These are phyloP conservation scores for Xylaria digitata DNA, from an alignment of 2,329 filamentous ascomycete species.

Conservation along the genomic window DNA sequence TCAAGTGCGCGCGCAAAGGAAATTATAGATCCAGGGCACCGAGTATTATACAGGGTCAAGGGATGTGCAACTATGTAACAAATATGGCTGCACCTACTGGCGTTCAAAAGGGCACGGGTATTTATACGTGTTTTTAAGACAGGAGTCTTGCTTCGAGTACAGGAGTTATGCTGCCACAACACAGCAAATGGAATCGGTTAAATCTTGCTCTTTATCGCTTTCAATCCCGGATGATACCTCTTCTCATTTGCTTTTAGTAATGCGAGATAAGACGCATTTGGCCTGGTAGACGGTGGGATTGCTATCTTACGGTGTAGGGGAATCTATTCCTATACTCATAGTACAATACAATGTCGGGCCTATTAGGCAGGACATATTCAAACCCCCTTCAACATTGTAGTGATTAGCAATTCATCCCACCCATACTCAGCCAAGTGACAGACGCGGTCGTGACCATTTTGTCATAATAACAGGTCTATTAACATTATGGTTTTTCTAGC, in stretches of 20 bases:
- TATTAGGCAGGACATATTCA: conserved; percentile 7
- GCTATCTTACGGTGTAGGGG: conserved; percentile 4
- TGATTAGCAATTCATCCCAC: not conserved
- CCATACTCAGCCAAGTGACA: not conserved
- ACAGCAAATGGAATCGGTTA: conserved; percentile 12
- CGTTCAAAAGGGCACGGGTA: conserved; percentile 25
- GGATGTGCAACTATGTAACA: conserved; percentile 3
- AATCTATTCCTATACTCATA: conserved; percentile 11
- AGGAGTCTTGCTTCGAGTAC: conserved; percentile 11
- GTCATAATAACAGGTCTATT: not conserved
- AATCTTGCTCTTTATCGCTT: conserved; percentile 27
- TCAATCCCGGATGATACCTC: conserved; percentile 39
- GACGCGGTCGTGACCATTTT: not conserved
- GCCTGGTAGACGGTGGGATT: not conserved
- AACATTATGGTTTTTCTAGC: not conserved
- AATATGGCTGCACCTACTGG: conserved; percentile 21
- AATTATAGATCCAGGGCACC: conserved; percentile 19
- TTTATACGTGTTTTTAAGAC: not conserved
- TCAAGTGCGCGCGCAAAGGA: not conserved
- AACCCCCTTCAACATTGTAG: not conserved
- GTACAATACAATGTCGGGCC: conserved; percentile 6
- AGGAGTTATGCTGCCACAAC: conserved; percentile 18
- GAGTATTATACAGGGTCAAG: conserved; percentile 21
- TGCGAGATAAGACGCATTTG: conserved; percentile 25
- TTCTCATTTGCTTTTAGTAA: conserved; percentile 34